Percentiles rank a stretch among this genome's conserved stretches.
Evolutionary conservation across 2,329 filamentous ascomycete species (phyloP).

Genomic region (Arthrinium puccinioides): DNA sequence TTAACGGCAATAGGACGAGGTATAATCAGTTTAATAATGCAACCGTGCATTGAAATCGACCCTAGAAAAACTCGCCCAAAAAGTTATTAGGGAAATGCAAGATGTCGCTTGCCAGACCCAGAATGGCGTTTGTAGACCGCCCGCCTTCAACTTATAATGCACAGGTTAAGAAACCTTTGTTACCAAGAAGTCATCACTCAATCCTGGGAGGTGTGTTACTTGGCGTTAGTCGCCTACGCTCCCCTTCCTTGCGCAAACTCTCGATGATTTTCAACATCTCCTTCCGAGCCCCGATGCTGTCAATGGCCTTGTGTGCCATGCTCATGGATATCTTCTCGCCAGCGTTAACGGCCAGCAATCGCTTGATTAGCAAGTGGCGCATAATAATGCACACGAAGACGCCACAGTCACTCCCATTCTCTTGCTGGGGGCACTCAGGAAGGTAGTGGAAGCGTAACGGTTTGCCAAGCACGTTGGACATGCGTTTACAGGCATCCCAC

Average conservation of each 20-base stretch:
- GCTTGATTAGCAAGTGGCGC: conserved; percentile 83
- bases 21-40: too few relatives aligned
- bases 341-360: conserved; percentile 70
- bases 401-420: conserved; percentile 88
- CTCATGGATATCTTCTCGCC: conserved; percentile 91
- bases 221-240: conserved; percentile 53
- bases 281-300: conserved; percentile 73
- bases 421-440: conserved; percentile 80
- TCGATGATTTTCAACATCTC: conserved; percentile 91
- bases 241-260: conserved; percentile 76
- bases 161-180: too few relatives aligned
- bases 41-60: too few relatives aligned
- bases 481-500: conserved; percentile 57
- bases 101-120: too few relatives aligned
- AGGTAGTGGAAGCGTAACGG: conserved; percentile 72
- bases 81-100: too few relatives aligned
- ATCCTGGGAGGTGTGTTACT: conserved; percentile 35
- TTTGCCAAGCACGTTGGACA: conserved; percentile 60
- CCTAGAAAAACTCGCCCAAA: too few relatives aligned
- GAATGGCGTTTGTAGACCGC: too few relatives aligned
- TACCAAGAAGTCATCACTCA: too few relatives aligned
- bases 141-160: too few relatives aligned
- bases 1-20: too few relatives aligned
- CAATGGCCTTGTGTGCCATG: conserved; percentile 76
- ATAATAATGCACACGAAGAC: conserved; percentile 95